Evolutionary conservation across 257 asterid genomes (phyloP).

Genomic region (Lantana camara): DNA sequence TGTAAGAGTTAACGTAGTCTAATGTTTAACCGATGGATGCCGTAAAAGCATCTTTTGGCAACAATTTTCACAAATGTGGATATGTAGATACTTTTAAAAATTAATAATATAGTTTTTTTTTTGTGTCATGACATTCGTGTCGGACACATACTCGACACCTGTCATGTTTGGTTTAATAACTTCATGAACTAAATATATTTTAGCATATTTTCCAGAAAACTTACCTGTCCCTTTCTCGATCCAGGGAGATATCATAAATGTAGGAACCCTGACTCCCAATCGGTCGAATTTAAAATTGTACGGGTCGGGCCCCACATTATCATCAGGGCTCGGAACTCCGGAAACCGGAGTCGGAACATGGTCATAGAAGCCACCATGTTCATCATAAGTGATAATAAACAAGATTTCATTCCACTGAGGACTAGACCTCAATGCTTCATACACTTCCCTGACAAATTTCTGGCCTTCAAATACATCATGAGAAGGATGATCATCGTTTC

Average conservation of each 20-base stretch:
- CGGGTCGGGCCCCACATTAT: constrained; percentile 57
- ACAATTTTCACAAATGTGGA: no score
- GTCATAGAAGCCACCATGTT: constrained; percentile 81
- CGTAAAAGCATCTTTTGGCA: no score
- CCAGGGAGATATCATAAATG: constrained; percentile 76
- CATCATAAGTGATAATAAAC: constrained; percentile 61
- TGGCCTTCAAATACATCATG: constrained; percentile 75
- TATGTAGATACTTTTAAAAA: no score
- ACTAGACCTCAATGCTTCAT: constrained; percentile 68
- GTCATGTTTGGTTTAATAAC: no score
- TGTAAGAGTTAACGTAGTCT: no score
- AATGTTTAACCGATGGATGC: no score
- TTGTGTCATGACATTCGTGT: no score
- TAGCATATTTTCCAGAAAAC: not conserved
- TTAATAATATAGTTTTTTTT: no score
- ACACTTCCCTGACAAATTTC: constrained; percentile 65
- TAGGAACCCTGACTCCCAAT: constrained; percentile 72
- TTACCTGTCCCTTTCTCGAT: constrained; percentile 71
- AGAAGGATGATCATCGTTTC: constrained; percentile 82
- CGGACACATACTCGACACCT: no score
- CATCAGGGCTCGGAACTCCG: constrained; percentile 83
- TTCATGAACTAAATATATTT: no score
- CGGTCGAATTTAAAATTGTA: constrained; percentile 60
- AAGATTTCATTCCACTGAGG: constrained; percentile 79
- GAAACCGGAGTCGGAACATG: constrained; percentile 66